These are phyloP conservation scores for Tetrapyrgos nigripes DNA, from an alignment of 1,284 basidiomycete genomes.

Conservation along the genomic window DNA sequence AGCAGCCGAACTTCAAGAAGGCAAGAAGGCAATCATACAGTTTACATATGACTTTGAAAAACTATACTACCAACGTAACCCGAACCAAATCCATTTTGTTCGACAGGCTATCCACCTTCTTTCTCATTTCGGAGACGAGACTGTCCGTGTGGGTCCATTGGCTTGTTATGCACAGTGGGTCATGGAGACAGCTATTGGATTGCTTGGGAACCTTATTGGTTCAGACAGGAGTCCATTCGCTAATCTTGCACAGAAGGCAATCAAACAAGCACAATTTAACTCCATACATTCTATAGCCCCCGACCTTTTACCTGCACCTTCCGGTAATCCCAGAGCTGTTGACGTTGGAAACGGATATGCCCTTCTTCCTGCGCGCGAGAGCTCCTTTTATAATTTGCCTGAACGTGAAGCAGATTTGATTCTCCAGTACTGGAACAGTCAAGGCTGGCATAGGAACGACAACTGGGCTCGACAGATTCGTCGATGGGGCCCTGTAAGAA, in stretches of 20 bases:
- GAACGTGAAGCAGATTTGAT: too few species aligned
- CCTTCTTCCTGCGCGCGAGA: too few species aligned
- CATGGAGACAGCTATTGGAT: slow-evolving; percentile 34
- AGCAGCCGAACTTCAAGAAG: slow-evolving; percentile 13
- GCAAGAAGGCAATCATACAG: slow-evolving; percentile 8
- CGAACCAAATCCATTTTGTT: slow-evolving; percentile 29
- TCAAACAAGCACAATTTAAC: slow-evolving; percentile 26
- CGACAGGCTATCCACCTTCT: slow-evolving; percentile 26
- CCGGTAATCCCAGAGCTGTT: too few species aligned
- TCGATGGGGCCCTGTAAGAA: slow-evolving; percentile 31
- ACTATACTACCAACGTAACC: slow-evolving; percentile 25
- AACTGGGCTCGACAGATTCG: too few species aligned
- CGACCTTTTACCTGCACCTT: not conserved
- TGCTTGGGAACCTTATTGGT: slow-evolving; percentile 28
- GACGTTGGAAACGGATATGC: too few species aligned
- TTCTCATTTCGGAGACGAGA: slow-evolving; percentile 25
- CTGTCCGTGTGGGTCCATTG: slow-evolving; percentile 23
- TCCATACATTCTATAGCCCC: slow-evolving; percentile 13
- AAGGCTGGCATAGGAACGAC: too few species aligned
- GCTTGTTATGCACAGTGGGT: slow-evolving; percentile 26
- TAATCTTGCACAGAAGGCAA: slow-evolving; percentile 27
- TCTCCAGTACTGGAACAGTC: too few species aligned
- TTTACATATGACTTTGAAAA: slow-evolving; percentile 30
- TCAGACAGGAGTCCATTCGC: slow-evolving; percentile 31
- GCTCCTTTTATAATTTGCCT: too few species aligned